phyloP scores from a whole-genome alignment of 257 asterid species.

The Parsonsia alboflavescens region DNA sequence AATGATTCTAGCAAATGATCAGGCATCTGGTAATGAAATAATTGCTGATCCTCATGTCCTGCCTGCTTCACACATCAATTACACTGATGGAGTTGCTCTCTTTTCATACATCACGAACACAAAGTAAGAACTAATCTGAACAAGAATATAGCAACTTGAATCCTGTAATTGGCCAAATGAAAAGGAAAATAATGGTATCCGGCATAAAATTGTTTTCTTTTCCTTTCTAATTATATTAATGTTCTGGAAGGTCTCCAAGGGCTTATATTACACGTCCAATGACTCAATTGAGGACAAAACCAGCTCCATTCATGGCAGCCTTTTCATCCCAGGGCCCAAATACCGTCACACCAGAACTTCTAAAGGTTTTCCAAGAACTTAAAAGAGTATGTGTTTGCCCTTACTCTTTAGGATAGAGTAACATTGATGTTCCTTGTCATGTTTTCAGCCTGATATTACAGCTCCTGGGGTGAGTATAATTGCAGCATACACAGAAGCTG shows the following conservation, averaged over 20 bases:
- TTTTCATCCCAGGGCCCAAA: conserved; percentile 84
- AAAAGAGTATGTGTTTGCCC: background rate
- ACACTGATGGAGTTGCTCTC: conserved; percentile 63
- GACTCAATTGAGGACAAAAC: conserved; percentile 55
- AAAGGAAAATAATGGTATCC: background rate
- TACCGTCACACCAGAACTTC: conserved; percentile 60
- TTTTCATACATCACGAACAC: conserved; percentile 43
- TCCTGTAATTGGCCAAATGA: background rate
- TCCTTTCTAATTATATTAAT: background rate
- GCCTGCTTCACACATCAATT: conserved; percentile 79
- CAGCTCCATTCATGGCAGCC: conserved; percentile 89
- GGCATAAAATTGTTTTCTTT: background rate
- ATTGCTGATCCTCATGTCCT: conserved; percentile 81
- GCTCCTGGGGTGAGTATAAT: conserved; percentile 93
- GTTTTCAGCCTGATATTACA: conserved; percentile 87
- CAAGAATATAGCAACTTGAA: background rate
- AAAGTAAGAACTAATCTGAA: conserved; percentile 32
- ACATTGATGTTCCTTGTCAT: background rate
- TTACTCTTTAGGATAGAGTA: background rate
- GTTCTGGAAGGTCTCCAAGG: conserved; percentile 40
- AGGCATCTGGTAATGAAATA: conserved; percentile 65
- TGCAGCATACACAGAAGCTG: conserved; percentile 72
- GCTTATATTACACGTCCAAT: conserved; percentile 53
- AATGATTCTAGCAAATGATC: conserved; percentile 67
- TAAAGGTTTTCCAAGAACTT: conserved; percentile 48